Base-by-base conservation (phyloP, 2,329 filamentous ascomycete species). In the Aspergillus arachidicola region DNA sequence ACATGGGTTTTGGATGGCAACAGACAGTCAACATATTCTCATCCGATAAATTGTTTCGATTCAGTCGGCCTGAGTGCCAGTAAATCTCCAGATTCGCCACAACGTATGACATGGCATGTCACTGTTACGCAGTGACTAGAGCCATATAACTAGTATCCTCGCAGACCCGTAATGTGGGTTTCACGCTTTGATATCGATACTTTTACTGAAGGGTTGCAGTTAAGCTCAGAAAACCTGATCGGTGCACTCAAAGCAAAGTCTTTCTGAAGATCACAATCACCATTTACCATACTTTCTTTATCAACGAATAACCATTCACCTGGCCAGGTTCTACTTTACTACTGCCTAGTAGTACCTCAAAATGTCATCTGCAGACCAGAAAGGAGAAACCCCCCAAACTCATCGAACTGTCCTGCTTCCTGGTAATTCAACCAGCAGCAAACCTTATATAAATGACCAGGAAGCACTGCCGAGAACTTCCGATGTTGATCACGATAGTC, bases 341-440 rank as follows among this genome's bases (percentile, higher is more conserved):
- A 46, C 21, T 28, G 26, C 26, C 26, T 41, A 19, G 16, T 41
- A 41, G 38, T n/a, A 10, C 45, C 2, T 19, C 30, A n/a, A 43
- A 11, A 56, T 48, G 30, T 41, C 59, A 3, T 57, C 48, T 30
- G 19, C 30, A 21, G 32, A 26, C 3, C 50, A 48, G 30, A 14
- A 12, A 30, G 23, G 21, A 10, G 23, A 10, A 57, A n/a, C 56
- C 65, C 43, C 43, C 61, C 21, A 57, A 68, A 57, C 59, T 34
- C 23, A 43, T 28, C 61, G 64, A 21, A 63, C 51, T 2, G 43
- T 63, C 12, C 28, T 62, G 28, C 57, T 63, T 9, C 65, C 67
- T 23, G 51, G 50, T 12, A 57, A 57, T 4, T 30, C 28, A 21
- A 34, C 34, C 21, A 57, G n/a, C 26, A 46, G 28, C 16, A 30